Base-by-base conservation (phyloP, 257 asterid genomes). In the Solanum bulbocastanum region DNA sequence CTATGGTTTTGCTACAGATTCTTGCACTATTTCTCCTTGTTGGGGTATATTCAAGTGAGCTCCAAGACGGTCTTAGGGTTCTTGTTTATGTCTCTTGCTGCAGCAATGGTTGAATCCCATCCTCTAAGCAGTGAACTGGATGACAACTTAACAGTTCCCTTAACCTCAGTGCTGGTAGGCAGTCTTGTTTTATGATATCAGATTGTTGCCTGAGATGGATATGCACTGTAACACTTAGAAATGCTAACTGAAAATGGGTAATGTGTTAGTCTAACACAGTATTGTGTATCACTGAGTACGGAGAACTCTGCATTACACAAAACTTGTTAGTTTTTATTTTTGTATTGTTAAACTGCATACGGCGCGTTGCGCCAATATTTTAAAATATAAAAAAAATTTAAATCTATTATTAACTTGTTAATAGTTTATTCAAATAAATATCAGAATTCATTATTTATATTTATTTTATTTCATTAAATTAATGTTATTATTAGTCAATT, bases 121-220 rank as follows among this genome's bases (percentile, higher is more conserved):
- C 98, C 99, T 40, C 35, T 95, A 68, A 96, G 99, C 92, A 93
- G 93, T 1, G 94, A 91, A 62, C 92, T 96, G 39, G 99, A 96
- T 68, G 99, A 96, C 93, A 95, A 96, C 83, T 90, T 96, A 90
- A 96, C 98, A 5, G 98, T 96, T 42, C 98, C 99, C 83, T 94
- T 96, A 18, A 68, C 95, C 18, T 91, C 97, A 8, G 86, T 93
- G 74, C 65, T 96, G 89, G 93, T 93, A 89, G 98, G 98, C 86
- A 91, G 93, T 90, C 89, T 90, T 13, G 81, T 95, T 81, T 84
- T 96, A 84, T 94, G 95, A 95, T 84, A 71, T 20, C 27, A 40
- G 88, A 71, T n/a, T 87, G 71, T 71, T 68, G 84, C 44, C 60
- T 3, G 86, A 74, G 84, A 20, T 42, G 37, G 65, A 79, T 79